Evolutionary conservation across 2,329 filamentous ascomycete genomes (phyloP), one percentile per base, ranked within the genome.

Genomic region (Lojkania enalia): DNA sequence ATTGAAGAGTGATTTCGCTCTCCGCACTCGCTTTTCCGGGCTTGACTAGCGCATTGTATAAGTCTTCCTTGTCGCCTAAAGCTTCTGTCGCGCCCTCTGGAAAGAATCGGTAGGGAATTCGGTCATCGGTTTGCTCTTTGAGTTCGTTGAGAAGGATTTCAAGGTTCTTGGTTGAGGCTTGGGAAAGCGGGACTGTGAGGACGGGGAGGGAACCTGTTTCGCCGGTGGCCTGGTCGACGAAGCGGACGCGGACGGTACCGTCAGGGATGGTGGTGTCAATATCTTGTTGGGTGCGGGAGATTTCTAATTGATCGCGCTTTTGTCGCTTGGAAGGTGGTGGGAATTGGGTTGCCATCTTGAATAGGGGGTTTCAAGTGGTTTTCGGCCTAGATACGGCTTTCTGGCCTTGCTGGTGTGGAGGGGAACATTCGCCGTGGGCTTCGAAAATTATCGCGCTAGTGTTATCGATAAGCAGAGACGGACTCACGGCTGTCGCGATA

Each of bases 251-350:
- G 65, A 95, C 83, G 48, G 84, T 90, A 54, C 90, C 90, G 23
- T 83, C 81, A 0, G 86, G 81, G 38, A 87, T 80, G 16, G 70
- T 69, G 39, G 84, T 76, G 31, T 80, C 75, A 39, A 92, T 80
- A 73, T 91, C 85, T 64, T 94, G 86, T 64, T 95, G 90, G 35
- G 83, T 75, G 54, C 84, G 79, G 5, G 87, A 81, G 61, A 83
- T 83, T 57, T 89, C 88, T 30, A 86, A 78, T 16, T 80, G 80
- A 57, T 88, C 88, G 38, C 86, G 83, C 70, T 85, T 87, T 66
- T 96, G 90, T 51, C 90, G 83, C 72, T 96, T 97, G 40, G 86
- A 91, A 3, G 89, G 88, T 35, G 88, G 90, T n/a, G 90, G 90
- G 4, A 86, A 69, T 36, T 91, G 73, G 4, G 90, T 95, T 57